Conservation (phyloP, 108 stramenopile species). For the Conticribra guillardii region DNA sequence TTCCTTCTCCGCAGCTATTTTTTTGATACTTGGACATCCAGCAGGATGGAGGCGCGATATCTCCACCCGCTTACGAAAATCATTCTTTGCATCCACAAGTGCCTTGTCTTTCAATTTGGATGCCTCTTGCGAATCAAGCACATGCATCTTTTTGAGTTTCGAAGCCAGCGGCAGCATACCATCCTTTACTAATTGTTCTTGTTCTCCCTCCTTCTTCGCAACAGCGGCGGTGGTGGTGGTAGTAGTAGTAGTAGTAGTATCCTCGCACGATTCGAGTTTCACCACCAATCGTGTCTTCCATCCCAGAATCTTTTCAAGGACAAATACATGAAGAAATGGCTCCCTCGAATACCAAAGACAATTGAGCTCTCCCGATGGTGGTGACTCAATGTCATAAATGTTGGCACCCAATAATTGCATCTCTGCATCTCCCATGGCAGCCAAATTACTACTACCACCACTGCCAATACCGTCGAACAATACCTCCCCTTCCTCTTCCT, state of each 20-base stretch:
- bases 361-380: constrained; percentile 66
- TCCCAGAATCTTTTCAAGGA: constrained; percentile 80
- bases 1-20: constrained; percentile 55
- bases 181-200: constrained; percentile 1
- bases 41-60: constrained; percentile 68
- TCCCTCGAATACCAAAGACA: constrained; percentile 88
- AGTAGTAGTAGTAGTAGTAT: no score
- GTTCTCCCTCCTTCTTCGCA: constrained; percentile 11
- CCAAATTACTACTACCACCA: constrained; percentile 2
- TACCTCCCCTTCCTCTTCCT: constrained; percentile 21
- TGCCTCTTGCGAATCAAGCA: constrained; percentile 52
- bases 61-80: constrained; percentile 74
- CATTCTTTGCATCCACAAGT: constrained; percentile 45
- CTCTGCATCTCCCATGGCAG: constrained; percentile 18
- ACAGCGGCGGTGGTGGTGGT: neutral
- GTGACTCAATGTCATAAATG: constrained; percentile 62
- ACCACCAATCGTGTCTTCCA: constrained; percentile 73
- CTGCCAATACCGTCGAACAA: neutral
- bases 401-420: constrained; percentile 25
- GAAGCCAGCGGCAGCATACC: neutral
- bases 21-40: constrained; percentile 68
- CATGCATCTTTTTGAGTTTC: constrained; percentile 15
- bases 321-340: constrained; percentile 71
- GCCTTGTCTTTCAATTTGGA: constrained; percentile 58
- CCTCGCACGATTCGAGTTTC: constrained; percentile 53